Evolutionary conservation across 202 grass and related monocot genomes (phyloP), one percentile per base, ranked within the genome.

Genomic region (Cymbopogon flexuosus): DNA sequence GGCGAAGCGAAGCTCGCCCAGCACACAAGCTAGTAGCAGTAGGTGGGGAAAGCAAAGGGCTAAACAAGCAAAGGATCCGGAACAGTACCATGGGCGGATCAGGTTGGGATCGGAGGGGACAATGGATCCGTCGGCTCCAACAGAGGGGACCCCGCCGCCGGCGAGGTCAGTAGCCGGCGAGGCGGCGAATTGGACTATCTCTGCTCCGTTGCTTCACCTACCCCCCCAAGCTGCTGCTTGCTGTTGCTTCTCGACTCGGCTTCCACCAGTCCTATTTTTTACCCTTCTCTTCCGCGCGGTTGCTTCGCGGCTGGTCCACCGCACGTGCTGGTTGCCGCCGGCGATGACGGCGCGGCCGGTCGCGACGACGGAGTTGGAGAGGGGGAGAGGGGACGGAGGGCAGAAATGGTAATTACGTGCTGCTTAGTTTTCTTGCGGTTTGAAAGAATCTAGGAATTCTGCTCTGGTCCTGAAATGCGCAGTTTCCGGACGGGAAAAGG

Each of bases 21-120:
- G 54, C 63, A 84, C 42, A 72, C 78, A 84, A 81, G 77, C 70
- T 21, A 76, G 15, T 36, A 59, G 34, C 37, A 59, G 70, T 43
- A 80, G 80, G 71, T 73, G 54, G 73, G 73, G 75, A 70, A 69
- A 68, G 74, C 31, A 27, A 67, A 70, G 14, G n/a, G 36, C 45
- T 57, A 59, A 64, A 76, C 65, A 76, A 81, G 78, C 67, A 81
- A 65, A 85, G 45, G 87, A 89, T 89, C 87, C 81, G 70, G 65
- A 83, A 81, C 65, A 85, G 82, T 89, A 89, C 87, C 87, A 89
- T 85, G 77, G 73, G 74, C 73, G 75, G 88, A 87, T 90, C 76
- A 84, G 70, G 47, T 70, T 84, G 71, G 75, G 76, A 87, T 72
- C 64, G 71, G 47, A 75, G 76, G 45, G 62, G 70, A 14, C 15